Evolutionary conservation across 140 eudicot species (phyloP).

Genomic region (Ambrosia hybrid): DNA sequence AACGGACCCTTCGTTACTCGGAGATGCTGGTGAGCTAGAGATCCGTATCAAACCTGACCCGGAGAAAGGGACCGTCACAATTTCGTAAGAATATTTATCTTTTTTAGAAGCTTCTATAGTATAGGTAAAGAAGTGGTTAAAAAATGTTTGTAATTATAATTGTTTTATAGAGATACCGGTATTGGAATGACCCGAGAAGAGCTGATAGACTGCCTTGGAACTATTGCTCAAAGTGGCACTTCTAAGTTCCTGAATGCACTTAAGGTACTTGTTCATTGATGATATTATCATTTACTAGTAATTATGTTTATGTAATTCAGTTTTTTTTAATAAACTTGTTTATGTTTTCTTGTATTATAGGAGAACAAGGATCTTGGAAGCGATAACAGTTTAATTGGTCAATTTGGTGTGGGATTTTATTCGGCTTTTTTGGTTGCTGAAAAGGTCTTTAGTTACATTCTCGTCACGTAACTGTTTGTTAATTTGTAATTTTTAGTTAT

Average conservation of each 20-base stretch:
- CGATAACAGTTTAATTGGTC: slow-evolving; percentile 93
- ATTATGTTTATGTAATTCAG: background rate
- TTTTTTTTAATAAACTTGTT: background rate
- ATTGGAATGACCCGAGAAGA: slow-evolving; percentile 97
- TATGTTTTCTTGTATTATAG: slow-evolving; percentile 27
- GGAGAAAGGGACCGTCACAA: slow-evolving; percentile 88
- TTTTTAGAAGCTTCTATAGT: background rate
- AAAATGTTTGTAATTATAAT: background rate
- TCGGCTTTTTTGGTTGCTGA: slow-evolving; percentile 97
- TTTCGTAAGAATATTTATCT: slow-evolving; percentile 48
- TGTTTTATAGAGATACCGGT: slow-evolving; percentile 71
- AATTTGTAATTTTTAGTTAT: background rate
- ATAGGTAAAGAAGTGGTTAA: background rate
- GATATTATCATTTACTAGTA: background rate
- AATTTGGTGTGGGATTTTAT: slow-evolving; percentile 98
- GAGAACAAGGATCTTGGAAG: slow-evolving; percentile 87
- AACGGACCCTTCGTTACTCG: slow-evolving; percentile 81
- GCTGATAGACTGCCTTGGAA: slow-evolving; percentile 91
- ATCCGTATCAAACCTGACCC: slow-evolving; percentile 91
- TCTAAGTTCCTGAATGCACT: slow-evolving; percentile 83
- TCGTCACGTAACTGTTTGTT: background rate
- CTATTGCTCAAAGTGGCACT: slow-evolving; percentile 99
- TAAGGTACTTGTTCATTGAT: slow-evolving; percentile 47
- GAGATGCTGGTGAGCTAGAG: slow-evolving; percentile 84
- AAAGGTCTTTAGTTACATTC: slow-evolving; percentile 44